Evolutionary conservation across 805 yeast genomes (phyloP).

Genomic region (Starmerella cellae): DNA sequence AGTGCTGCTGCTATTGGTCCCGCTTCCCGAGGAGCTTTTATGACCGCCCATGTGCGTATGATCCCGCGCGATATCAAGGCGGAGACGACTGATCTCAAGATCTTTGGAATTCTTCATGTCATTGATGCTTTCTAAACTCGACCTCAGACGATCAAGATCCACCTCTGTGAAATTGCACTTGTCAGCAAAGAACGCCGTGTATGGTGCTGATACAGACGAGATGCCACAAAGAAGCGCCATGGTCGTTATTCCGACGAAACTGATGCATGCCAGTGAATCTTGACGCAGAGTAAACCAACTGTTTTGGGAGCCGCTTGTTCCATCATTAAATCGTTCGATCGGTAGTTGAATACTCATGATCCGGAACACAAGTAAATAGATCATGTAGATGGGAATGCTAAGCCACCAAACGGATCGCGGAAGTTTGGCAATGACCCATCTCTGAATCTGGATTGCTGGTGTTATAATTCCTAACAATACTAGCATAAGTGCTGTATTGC

Average conservation of each 20-base stretch:
- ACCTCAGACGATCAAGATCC: conserved; percentile 24
- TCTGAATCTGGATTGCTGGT: conserved; percentile 17
- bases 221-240: conserved; percentile 33
- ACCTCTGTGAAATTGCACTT: conserved; percentile 22
- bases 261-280: conserved; percentile 26
- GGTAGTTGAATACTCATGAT: conserved; percentile 26
- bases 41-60: neutral
- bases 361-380: conserved; percentile 22
- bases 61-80: conserved; percentile 17
- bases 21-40: neutral
- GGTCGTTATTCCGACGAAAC: conserved; percentile 31
- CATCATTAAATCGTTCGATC: conserved; percentile 16
- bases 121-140: conserved; percentile 25
- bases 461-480: conserved; percentile 15
- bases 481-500: conserved; percentile 21
- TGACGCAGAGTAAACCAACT: conserved; percentile 20
- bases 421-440: conserved; percentile 4
- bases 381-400: conserved; percentile 23
- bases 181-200: conserved; percentile 25
- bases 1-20: conserved; percentile 18
- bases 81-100: conserved; percentile 20
- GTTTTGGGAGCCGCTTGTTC: neutral
- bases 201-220: conserved; percentile 32
- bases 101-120: conserved; percentile 24
- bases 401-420: conserved; percentile 15